Conservation (phyloP, 192 early-diverging fungal genomes). For the Entomortierella chlamydospora region DNA sequence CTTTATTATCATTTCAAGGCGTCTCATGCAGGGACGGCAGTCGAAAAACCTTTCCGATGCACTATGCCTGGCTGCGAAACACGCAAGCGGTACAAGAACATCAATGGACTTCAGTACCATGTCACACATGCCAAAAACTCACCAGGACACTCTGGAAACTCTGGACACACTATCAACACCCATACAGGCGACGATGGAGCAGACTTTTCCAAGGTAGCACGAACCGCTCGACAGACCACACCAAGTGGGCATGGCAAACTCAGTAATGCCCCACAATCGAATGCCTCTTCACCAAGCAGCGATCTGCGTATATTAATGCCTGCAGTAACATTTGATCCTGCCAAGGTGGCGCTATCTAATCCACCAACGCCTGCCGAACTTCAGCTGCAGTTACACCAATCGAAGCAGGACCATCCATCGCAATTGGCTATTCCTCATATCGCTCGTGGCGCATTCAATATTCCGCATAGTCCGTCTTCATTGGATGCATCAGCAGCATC, state of each 20-base stretch:
- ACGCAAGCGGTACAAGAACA: constrained; percentile 82
- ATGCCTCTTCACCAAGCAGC: not conserved
- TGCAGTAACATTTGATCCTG: constrained; percentile 13
- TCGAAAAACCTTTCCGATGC: constrained; percentile 82
- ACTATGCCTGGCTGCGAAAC: constrained; percentile 79
- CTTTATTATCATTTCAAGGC: constrained; percentile 51
- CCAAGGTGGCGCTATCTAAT: constrained; percentile 25
- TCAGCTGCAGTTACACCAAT: constrained; percentile 40
- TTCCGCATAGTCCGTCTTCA: constrained; percentile 17
- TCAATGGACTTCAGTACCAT: constrained; percentile 86
- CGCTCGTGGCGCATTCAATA: constrained; percentile 21
- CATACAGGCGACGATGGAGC: not conserved
- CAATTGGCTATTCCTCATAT: constrained; percentile 11
- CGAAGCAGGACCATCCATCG: constrained; percentile 14
- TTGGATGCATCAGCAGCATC: constrained; percentile 24
- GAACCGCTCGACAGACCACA: not conserved
- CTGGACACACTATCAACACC: constrained; percentile 2
- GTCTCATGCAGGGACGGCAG: constrained; percentile 21
- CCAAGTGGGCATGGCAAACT: not conserved
- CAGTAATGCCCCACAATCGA: constrained; percentile 3
- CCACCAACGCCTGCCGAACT: constrained; percentile 38
- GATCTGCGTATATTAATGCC: constrained; percentile 20
- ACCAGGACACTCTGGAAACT: constrained; percentile 18
- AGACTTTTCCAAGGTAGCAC: not conserved
- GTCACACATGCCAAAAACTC: constrained; percentile 70